Conservation (phyloP, 176 grass and related monocot species). For the Calamus simplicifolius region DNA sequence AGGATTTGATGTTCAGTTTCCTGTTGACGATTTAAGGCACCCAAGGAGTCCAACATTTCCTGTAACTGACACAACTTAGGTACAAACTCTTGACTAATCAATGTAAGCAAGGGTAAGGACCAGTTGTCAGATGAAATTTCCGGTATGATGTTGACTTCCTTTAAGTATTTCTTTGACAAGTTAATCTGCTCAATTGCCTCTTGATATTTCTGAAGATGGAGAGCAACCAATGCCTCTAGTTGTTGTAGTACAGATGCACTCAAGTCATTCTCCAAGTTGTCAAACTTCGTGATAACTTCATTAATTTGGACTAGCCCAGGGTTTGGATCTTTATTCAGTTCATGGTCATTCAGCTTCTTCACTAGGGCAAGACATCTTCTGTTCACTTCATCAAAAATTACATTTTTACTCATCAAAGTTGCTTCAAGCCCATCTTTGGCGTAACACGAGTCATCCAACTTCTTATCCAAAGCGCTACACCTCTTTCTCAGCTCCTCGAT, state of each 20-base stretch:
- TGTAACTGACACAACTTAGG: conserved; percentile 45
- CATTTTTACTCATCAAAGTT: conserved; percentile 42
- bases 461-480: conserved; percentile 56
- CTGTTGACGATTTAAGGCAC: conserved; percentile 50
- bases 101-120: conserved; percentile 48
- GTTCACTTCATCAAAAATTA: conserved; percentile 38
- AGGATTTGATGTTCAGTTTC: conserved; percentile 67
- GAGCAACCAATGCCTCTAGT: conserved; percentile 59
- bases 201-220: conserved; percentile 54
- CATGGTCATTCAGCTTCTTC: conserved; percentile 38
- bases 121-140: conserved; percentile 55
- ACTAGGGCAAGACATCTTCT: conserved; percentile 53
- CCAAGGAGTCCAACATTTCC: conserved; percentile 49
- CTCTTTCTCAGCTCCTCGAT: conserved; percentile 53
- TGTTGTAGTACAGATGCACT: conserved; percentile 45
- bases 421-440: conserved; percentile 52
- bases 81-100: conserved; percentile 53
- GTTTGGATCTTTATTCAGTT: conserved; percentile 16
- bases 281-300: conserved; percentile 20
- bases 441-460: conserved; percentile 48
- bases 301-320: conserved; percentile 9
- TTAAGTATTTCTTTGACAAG: conserved; percentile 72
- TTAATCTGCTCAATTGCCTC: conserved; percentile 44
- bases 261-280: conserved; percentile 40
- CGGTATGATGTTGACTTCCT: conserved; percentile 38